A percentile compares a stretch with the other conserved stretches of the same genome.
Evolutionary conservation across 2,329 filamentous ascomycete species (phyloP).

Genomic region (Fusarium sublunatum): DNA sequence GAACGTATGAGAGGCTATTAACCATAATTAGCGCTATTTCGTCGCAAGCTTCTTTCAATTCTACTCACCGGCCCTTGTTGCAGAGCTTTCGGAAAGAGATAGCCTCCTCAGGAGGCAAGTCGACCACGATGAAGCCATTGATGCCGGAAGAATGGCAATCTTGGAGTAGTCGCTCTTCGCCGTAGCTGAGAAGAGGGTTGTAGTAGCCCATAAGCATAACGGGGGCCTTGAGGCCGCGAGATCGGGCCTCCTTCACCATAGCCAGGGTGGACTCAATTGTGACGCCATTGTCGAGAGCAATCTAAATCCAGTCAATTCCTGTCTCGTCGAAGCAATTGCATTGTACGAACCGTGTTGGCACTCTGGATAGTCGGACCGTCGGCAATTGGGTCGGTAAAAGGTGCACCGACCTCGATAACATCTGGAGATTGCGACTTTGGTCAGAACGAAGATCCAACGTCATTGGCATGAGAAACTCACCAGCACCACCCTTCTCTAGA

Average conservation of each 20-base stretch:
- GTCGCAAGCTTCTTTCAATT: neutral
- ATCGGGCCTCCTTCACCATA: constrained; percentile 85
- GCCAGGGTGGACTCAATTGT: constrained; percentile 82
- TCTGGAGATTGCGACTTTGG: constrained; percentile 59
- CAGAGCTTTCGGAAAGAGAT: constrained; percentile 90
- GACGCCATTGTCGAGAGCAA: constrained; percentile 88
- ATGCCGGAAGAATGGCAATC: constrained; percentile 87
- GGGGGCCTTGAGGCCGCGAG: constrained; percentile 80
- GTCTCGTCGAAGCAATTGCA: neutral
- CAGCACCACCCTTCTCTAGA: constrained; percentile 92
- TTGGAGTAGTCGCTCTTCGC: constrained; percentile 86
- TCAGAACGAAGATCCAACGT: constrained; percentile 23
- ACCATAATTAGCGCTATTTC: neutral
- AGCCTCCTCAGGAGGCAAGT: constrained; percentile 95
- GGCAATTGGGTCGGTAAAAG: constrained; percentile 97
- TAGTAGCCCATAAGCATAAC: constrained; percentile 99
- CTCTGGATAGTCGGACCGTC: constrained; percentile 98
- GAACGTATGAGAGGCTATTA: constrained; percentile 88
- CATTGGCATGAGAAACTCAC: constrained; percentile 60
- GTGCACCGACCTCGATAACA: constrained; percentile 93
- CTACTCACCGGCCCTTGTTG: constrained; percentile 74
- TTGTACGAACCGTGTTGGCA: constrained; percentile 78
- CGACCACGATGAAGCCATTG: constrained; percentile 97
- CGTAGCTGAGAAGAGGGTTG: constrained; percentile 94
- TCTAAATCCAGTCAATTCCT: constrained; percentile 48